Evolutionary conservation across 1,284 basidiomycete species (phyloP).

Genomic region (Moniliophthora roreri): DNA sequence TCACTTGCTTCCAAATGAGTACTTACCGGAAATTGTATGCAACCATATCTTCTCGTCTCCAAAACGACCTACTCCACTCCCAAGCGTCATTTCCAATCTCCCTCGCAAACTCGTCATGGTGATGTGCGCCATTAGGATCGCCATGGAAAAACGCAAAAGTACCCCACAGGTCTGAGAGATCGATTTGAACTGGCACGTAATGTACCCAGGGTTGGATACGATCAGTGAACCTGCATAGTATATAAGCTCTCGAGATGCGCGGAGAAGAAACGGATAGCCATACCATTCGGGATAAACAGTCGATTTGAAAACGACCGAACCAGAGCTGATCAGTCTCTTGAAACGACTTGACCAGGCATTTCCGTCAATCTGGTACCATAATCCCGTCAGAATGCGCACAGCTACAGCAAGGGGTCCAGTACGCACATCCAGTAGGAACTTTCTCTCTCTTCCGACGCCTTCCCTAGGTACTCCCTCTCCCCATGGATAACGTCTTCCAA

Average conservation of each 20-base stretch:
- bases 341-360: constrained; percentile 74
- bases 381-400: background rate
- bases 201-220: constrained; percentile 58
- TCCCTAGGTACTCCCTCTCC: background rate
- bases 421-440: background rate
- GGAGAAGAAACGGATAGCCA: too few species aligned
- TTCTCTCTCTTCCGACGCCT: background rate
- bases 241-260: too few species aligned
- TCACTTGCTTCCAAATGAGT: too few species aligned
- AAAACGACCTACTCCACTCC: constrained; percentile 55
- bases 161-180: constrained; percentile 57
- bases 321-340: constrained; percentile 62
- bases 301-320: constrained; percentile 62
- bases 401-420: constrained; percentile 19
- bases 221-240: constrained; percentile 27
- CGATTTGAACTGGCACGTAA: constrained; percentile 58
- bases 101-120: constrained; percentile 50
- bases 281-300: constrained; percentile 65
- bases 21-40: constrained; percentile 59
- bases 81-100: constrained; percentile 54
- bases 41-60: constrained; percentile 61
- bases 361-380: constrained; percentile 47
- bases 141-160: constrained; percentile 58
- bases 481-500: background rate
- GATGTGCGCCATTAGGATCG: constrained; percentile 20